phyloP scores from a whole-genome alignment of 2,329 filamentous ascomycete genomes.

The Ustulina deusta region DNA sequence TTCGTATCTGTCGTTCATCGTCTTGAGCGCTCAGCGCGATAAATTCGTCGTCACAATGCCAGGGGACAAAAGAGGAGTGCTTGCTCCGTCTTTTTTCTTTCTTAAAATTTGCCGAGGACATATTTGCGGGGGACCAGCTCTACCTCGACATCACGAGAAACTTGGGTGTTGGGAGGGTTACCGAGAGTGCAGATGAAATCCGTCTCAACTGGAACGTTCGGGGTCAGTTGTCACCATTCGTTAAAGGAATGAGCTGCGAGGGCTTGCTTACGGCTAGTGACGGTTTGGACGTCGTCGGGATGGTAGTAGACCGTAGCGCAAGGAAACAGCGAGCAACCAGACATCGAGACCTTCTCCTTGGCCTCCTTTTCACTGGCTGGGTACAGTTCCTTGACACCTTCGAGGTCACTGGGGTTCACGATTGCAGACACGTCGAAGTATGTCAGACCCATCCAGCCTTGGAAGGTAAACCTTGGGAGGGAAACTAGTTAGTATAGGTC shows the following conservation, averaged over 20 bases:
- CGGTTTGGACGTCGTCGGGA: conserved; percentile 67
- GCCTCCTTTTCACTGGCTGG: conserved; percentile 52
- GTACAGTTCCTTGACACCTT: conserved; percentile 68
- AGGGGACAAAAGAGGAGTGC: conserved; percentile 26
- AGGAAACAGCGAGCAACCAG: conserved; percentile 65
- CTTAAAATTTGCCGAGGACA: conserved; percentile 52
- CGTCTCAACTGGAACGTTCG: conserved; percentile 47
- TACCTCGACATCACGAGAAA: conserved; percentile 42
- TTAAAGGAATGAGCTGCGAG: background rate
- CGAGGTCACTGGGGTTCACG: conserved; percentile 61
- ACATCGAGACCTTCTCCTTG: conserved; percentile 50
- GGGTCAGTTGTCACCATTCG: background rate
- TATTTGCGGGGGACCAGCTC: conserved; percentile 50
- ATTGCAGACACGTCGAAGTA: conserved; percentile 72
- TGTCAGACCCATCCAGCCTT: conserved; percentile 61
- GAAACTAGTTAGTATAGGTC: conserved; percentile 1
- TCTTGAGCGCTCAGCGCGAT: conserved; percentile 49
- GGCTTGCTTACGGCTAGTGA: conserved; percentile 54
- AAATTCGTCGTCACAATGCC: conserved; percentile 35
- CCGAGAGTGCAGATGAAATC: conserved; percentile 66
- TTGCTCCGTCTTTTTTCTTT: conserved; percentile 26
- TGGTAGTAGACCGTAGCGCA: conserved; percentile 67
- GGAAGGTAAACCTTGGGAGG: conserved; percentile 54
- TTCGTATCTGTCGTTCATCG: conserved; percentile 46
- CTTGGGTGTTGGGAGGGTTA: conserved; percentile 43